Conservation (phyloP, 2,329 filamentous ascomycete species). For the Gnomoniopsis sp. region DNA sequence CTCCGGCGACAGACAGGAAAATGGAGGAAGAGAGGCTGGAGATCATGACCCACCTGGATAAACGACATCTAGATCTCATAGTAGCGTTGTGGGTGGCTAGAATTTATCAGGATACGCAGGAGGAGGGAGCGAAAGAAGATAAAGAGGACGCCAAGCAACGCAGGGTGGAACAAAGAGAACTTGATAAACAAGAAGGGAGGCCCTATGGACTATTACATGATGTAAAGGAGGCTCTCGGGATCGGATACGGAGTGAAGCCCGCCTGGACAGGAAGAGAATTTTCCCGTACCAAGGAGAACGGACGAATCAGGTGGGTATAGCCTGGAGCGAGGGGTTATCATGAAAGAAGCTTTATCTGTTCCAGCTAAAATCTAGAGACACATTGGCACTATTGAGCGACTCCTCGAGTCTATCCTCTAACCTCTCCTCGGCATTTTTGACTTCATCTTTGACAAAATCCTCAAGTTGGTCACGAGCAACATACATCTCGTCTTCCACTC, state of each 20-base stretch:
- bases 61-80: not conserved
- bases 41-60: conserved; percentile 2
- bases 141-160: not conserved
- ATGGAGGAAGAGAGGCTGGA: conserved; percentile 2
- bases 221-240: conserved; percentile 4
- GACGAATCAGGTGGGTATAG: not conserved
- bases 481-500: conserved; percentile 8
- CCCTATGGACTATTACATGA: not conserved
- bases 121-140: not conserved
- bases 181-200: not conserved
- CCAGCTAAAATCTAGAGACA: conserved; percentile 8
- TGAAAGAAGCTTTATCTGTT: not conserved
- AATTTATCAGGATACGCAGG: conserved; percentile 1
- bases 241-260: not conserved
- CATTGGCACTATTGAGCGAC: not conserved
- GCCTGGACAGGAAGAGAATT: not conserved
- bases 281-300: not conserved
- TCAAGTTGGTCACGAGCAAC: conserved; percentile 4
- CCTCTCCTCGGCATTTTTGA: not conserved
- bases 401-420: not conserved
- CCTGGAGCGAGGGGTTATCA: not conserved
- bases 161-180: not conserved
- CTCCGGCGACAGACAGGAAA: not conserved
- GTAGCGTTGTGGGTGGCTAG: conserved; percentile 8
- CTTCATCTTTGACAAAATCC: conserved; percentile 6